phyloP scores from a whole-genome alignment of 2,329 filamentous ascomycete genomes.

The Claviceps sorghi region DNA sequence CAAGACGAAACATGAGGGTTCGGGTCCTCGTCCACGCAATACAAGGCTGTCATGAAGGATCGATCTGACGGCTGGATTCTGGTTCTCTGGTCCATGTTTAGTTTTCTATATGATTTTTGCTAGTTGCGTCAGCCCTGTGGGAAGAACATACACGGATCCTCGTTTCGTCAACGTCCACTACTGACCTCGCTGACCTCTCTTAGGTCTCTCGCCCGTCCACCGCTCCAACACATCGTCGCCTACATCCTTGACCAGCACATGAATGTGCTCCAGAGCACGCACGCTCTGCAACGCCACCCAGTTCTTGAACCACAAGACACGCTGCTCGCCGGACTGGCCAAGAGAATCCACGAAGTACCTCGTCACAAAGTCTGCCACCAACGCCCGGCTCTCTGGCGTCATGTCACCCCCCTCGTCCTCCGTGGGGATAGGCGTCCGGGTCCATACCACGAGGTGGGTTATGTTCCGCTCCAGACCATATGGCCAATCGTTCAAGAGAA shows the following conservation, averaged over 20 bases:
- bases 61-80: background rate
- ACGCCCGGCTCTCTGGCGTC: conserved; percentile 47
- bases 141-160: background rate
- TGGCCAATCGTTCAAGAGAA: conserved; percentile 86
- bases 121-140: no score
- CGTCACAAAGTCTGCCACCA: conserved; percentile 56
- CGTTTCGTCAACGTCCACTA: background rate
- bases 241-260: conserved; percentile 51
- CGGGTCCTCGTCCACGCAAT: no score
- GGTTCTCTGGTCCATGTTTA: background rate
- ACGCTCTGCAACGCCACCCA: conserved; percentile 83
- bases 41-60: no score
- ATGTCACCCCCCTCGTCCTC: conserved; percentile 58
- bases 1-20: background rate
- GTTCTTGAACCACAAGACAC: conserved; percentile 82
- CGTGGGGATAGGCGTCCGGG: conserved; percentile 64
- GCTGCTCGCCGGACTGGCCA: conserved; percentile 31
- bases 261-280: conserved; percentile 75
- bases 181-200: conserved; percentile 15
- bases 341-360: conserved; percentile 51
- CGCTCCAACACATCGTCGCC: conserved; percentile 35
- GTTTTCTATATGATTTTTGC: background rate
- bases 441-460: conserved; percentile 85
- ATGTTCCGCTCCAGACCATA: conserved; percentile 57
- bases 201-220: conserved; percentile 36